These are phyloP conservation scores for Zea luxurians DNA, from an alignment of 176 grass and related monocot genomes.

Conservation along the genomic window DNA sequence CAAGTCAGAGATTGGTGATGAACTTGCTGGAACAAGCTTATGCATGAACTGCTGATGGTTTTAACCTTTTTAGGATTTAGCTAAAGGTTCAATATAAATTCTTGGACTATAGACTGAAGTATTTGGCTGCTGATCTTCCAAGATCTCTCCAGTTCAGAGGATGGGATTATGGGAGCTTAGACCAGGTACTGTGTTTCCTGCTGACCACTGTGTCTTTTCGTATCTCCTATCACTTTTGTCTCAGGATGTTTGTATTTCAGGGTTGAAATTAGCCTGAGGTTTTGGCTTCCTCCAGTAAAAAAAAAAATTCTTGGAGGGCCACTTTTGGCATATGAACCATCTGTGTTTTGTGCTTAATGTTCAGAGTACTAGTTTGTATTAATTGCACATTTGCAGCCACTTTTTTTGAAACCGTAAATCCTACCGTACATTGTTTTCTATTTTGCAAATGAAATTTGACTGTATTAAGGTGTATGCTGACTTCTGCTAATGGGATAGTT, in stretches of 20 bases:
- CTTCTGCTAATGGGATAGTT: background rate
- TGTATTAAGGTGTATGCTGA: background rate
- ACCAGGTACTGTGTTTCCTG: background rate
- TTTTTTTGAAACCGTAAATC: background rate
- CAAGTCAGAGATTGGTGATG: background rate
- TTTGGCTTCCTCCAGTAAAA: background rate
- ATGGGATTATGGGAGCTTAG: background rate
- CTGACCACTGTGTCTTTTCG: background rate
- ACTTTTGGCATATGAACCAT: background rate
- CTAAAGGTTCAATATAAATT: slow-evolving; percentile 3
- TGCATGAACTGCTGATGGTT: background rate
- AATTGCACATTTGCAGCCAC: background rate
- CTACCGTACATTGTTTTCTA: background rate
- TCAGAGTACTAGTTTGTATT: background rate
- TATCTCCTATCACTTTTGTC: background rate
- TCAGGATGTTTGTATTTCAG: background rate
- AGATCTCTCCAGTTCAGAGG: background rate
- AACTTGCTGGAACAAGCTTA: slow-evolving; percentile 16
- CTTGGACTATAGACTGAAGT: background rate
- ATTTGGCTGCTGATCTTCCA: background rate
- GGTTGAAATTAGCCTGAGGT: background rate
- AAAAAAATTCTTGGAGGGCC: background rate
- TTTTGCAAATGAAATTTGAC: background rate
- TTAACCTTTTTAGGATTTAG: background rate
- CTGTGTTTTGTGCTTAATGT: background rate